Conservation (phyloP, 148 eudicot genomes). For the Rhododendron mucronatum region DNA sequence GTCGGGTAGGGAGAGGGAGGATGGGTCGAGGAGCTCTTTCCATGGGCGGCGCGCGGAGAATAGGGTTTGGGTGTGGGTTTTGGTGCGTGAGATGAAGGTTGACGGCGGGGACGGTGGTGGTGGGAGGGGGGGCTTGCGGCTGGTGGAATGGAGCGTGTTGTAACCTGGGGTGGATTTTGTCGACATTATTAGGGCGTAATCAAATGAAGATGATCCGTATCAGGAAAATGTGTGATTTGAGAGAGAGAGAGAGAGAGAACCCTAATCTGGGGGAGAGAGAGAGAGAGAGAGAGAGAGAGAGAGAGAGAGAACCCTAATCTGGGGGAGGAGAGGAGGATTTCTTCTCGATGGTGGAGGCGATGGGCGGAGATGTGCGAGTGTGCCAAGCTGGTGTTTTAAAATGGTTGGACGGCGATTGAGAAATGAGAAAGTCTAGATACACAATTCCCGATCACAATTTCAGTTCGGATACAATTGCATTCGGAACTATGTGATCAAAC, state of each 20-base stretch:
- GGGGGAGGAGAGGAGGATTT: neutral
- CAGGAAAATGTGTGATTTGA: neutral
- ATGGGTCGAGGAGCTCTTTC: slow-evolving; percentile 43
- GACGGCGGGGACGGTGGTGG: slow-evolving; percentile 8
- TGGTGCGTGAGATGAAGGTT: slow-evolving; percentile 39
- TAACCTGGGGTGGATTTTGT: slow-evolving; percentile 19
- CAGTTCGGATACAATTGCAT: too few species aligned
- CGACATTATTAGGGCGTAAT: slow-evolving; percentile 3
- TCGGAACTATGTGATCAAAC: too few species aligned
- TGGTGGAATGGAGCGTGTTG: slow-evolving; percentile 30
- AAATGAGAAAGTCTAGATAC: too few species aligned
- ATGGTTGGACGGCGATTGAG: neutral
- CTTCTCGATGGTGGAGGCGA: neutral
- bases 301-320: neutral
- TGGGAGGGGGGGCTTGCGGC: neutral
- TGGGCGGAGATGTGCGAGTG: neutral
- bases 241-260: neutral
- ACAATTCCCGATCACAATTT: too few species aligned
- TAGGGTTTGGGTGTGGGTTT: slow-evolving; percentile 27
- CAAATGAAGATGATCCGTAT: neutral
- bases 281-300: neutral
- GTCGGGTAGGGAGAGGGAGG: slow-evolving; percentile 45
- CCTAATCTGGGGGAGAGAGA: neutral
- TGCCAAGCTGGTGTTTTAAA: neutral
- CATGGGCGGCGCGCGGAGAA: slow-evolving; percentile 57